Evolutionary conservation across 2,329 filamentous ascomycete genomes (phyloP).

Genomic region (Ophiostoma sp.): DNA sequence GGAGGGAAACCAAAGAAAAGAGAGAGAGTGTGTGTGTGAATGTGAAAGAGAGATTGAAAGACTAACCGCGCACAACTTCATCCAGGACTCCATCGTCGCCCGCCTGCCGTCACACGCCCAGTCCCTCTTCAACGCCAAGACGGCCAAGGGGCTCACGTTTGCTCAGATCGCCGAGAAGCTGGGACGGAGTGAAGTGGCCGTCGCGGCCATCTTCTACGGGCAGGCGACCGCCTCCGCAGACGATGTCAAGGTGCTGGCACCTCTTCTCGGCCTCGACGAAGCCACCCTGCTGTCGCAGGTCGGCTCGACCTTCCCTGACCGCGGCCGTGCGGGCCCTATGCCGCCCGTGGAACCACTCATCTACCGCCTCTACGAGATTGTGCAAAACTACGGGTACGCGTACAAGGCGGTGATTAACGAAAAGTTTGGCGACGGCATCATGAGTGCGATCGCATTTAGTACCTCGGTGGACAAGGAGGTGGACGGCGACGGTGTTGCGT

Average conservation of each 20-base stretch:
- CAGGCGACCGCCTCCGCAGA: conserved; percentile 54
- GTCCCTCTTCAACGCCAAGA: conserved; percentile 80
- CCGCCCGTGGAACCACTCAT: conserved; percentile 82
- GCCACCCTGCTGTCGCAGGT: conserved; percentile 57
- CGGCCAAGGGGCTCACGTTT: conserved; percentile 72
- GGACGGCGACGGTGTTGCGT: conserved; percentile 75
- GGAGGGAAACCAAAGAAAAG: background rate
- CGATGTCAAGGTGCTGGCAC: conserved; percentile 60
- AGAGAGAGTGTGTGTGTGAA: too few relatives aligned
- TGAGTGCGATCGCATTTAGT: conserved; percentile 91
- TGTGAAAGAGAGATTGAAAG: background rate
- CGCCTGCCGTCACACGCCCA: conserved; percentile 70
- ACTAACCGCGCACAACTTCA: background rate
- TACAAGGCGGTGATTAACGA: conserved; percentile 96
- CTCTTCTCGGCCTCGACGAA: conserved; percentile 53
- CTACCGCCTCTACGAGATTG: conserved; percentile 88
- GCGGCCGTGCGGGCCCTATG: conserved; percentile 78
- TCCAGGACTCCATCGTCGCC: conserved; percentile 63
- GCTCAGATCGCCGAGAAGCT: conserved; percentile 73
- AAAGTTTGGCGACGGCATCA: conserved; percentile 92
- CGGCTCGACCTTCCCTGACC: conserved; percentile 67
- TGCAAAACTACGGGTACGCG: conserved; percentile 95
- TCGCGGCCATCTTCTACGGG: conserved; percentile 88
- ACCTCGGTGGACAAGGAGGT: conserved; percentile 93
- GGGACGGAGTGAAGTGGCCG: conserved; percentile 77